Evolutionary conservation across 768 basidiomycete genomes (phyloP).

Genomic region (Tylopilus felleus): DNA sequence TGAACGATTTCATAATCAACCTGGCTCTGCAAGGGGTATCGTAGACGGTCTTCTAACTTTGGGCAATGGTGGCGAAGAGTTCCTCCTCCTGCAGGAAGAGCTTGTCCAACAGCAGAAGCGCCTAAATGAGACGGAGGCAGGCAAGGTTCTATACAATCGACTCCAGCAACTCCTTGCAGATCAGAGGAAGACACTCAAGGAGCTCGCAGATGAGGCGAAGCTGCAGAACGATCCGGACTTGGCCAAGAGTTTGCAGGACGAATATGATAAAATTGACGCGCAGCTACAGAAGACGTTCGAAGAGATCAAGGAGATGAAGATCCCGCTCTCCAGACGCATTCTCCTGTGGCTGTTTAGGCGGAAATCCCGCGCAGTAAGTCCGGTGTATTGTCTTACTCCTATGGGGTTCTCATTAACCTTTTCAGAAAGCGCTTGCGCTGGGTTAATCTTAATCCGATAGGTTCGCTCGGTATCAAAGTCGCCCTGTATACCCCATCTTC

Average conservation of each 20-base stretch:
- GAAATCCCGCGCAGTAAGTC: constrained; percentile 12
- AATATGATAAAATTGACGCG: constrained; percentile 7
- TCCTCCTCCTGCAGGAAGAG: constrained; percentile 23
- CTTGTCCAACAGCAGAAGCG: constrained; percentile 8
- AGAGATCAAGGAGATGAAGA: constrained; percentile 19
- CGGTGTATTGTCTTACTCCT: neutral
- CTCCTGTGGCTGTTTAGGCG: constrained; percentile 3
- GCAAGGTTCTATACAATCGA: constrained; percentile 14
- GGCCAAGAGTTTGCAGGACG: constrained; percentile 7
- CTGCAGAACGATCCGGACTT: constrained; percentile 8
- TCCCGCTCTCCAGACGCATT: constrained; percentile 11
- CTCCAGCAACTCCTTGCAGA: constrained; percentile 17
- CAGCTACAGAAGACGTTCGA: constrained; percentile 20
- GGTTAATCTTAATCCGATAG: neutral
- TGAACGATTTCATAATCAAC: constrained; percentile 1
- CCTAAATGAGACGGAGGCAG: constrained; percentile 24
- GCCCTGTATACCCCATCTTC: neutral
- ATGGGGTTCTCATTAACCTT: neutral
- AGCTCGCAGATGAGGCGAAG: constrained; percentile 20
- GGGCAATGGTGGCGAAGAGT: neutral
- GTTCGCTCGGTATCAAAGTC: neutral
- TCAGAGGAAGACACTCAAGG: constrained; percentile 12
- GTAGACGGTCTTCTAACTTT: neutral
- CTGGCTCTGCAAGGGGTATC: neutral
- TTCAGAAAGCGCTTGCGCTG: constrained; percentile 5